Base-by-base conservation (phyloP, 2,329 filamentous ascomycete species). In the Bipolaris zeicola region DNA sequence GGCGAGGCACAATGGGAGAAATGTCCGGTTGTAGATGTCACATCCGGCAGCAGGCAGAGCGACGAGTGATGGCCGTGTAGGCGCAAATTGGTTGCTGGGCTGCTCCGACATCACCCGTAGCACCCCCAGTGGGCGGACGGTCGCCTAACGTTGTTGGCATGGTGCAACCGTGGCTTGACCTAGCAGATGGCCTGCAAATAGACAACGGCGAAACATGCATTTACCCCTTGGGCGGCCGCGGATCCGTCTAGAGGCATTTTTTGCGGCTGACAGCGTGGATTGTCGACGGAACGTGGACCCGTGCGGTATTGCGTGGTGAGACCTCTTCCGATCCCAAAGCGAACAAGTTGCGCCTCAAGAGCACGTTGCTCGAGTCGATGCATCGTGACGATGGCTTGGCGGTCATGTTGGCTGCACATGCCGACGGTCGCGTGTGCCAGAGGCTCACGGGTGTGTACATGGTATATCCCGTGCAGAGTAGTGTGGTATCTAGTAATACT, bases 301-400 rank as follows among this genome's bases (percentile, higher is more conserved):
- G 42, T 44, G 42, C 42, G 42, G 33, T 18, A 24, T 57, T 31
- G 18, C 48, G 39, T 50, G 61, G 28, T 33, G 50, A 57, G 49
- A 56, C 58, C 31, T 56, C 55, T 50, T 48, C 55, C 57, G 61
- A 55, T 53, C 37, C 34, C 26, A 26, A 44, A 22, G 39, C 44
- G 37, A 47, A 14, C 49, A 33, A 48, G 36, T 33, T 55, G 36
- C 50, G 52, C 47, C 48, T 49, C 5, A 13, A 26, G 46, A 16
- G 22, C 20, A 18, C 33, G 24, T 41, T n/a, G 10, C 13, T 13
- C 26, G 26, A 11, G 14, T 41, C 7, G 24, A 13, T 16, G 36
- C 24, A 50, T 26, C 10, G 6, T 22, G 36, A 26, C 14, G 16
- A 14, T 16, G 8, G 44, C 33, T 18, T 37, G 33, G 33, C 44